Evolutionary conservation across 2,329 filamentous ascomycete genomes (phyloP), one percentile per base, ranked within the genome.

Genomic region (Stagonosporopsis rhizophila): DNA sequence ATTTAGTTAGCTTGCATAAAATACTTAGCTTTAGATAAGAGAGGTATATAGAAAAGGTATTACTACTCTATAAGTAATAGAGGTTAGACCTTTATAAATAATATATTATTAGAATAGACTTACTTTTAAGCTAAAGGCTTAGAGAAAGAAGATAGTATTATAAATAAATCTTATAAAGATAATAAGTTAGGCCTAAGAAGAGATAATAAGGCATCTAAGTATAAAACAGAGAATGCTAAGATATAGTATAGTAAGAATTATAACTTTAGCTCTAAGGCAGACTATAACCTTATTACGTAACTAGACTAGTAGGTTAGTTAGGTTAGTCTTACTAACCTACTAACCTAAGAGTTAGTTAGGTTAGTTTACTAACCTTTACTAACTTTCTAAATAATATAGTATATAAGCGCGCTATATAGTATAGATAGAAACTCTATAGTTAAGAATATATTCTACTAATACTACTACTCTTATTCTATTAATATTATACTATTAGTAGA

Each of bases 111-210:
- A 41, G 39, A 15, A 41, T 9, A 41, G 39, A 41, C 39, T 41
- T 41, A 41, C 39, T 22, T 41, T 41, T 41, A 41, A 41, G 39
- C 39, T 41, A 41, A 41, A 41, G 39, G 39, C 39, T 27, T 41
- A 41, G n/a, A 41, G 22, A 41, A 11, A n/a, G 14, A 14, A 41
- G 22, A 17, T 41, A 41, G 39, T 41, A 17, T 41, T 41, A 41
- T 27, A 41, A 17, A 41, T 17, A 27, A 14, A 11, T 14, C 14
- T 11, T 39, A 39, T 12, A 39, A 39, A 22, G 19, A 39, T 8
- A 20, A 39, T 17, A 17, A n/a, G 32, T 17, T 35, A 35, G 9
- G 11, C 11, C 9, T 30, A 30, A 30, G 6, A 30, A 12, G 27
- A 12, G 23, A 25, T 25, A 30, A 9, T 11, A 12, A 30, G 11